phyloP scores from a whole-genome alignment of 2,329 filamentous ascomycete species.

The Xylaria sp. region DNA sequence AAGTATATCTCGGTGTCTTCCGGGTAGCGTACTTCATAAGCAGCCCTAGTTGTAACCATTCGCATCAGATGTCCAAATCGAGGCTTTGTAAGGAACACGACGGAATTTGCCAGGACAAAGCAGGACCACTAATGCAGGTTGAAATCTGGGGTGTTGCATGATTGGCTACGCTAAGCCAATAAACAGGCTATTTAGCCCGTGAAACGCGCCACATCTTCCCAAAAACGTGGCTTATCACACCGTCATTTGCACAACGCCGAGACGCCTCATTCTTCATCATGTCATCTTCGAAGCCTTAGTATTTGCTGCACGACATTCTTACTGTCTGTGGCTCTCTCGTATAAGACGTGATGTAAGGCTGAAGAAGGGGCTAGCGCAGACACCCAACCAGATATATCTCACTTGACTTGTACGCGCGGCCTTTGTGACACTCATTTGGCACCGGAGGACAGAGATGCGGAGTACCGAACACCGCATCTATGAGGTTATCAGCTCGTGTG shows the following conservation, averaged over 20 bases:
- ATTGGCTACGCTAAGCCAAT: slow-evolving; percentile 20
- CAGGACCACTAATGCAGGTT: slow-evolving; percentile 26
- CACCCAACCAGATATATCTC: background rate
- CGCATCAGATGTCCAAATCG: slow-evolving; percentile 4
- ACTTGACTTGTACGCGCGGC: slow-evolving; percentile 3
- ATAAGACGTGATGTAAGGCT: background rate
- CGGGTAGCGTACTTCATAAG: background rate
- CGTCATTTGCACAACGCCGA: too few species aligned
- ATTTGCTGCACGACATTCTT: background rate
- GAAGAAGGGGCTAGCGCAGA: background rate
- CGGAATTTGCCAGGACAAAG: slow-evolving; percentile 20
- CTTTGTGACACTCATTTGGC: background rate
- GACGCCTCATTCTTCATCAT: background rate
- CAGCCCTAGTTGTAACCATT: background rate
- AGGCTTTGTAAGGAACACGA: background rate
- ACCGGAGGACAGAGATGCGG: background rate
- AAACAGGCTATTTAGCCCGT: background rate
- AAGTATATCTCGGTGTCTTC: background rate
- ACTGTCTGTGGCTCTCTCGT: background rate
- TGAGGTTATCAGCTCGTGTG: slow-evolving; percentile 2
- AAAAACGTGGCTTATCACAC: background rate
- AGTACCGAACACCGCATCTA: slow-evolving; percentile 15
- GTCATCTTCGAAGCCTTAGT: background rate
- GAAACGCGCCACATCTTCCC: background rate
- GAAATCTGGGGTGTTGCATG: slow-evolving; percentile 26